These are phyloP conservation scores for Zizania latifolia DNA, from an alignment of 176 grass and related monocot species.

Conservation along the genomic window DNA sequence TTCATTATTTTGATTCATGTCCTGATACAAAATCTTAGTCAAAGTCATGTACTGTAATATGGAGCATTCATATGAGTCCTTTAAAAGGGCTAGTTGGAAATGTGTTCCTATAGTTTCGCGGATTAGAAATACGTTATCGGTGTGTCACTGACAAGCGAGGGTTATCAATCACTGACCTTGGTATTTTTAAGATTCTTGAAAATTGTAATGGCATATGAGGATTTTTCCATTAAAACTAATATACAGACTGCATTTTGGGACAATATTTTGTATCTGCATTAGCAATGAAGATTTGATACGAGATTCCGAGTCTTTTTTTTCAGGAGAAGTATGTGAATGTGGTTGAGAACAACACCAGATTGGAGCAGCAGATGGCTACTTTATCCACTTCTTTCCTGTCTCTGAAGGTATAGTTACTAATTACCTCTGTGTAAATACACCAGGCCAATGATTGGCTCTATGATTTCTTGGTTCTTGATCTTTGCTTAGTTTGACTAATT, in stretches of 20 bases:
- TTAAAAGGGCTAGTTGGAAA: no score
- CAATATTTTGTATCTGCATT: background rate
- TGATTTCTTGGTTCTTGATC: background rate
- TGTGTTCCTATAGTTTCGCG: no score
- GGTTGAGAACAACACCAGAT: slow-evolving; percentile 38
- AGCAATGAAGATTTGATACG: background rate
- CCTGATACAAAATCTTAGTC: background rate
- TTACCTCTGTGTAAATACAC: background rate
- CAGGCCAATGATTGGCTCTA: background rate
- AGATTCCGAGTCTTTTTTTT: slow-evolving; percentile 7
- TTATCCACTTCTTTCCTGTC: slow-evolving; percentile 35
- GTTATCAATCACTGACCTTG: no score
- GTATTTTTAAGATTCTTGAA: no score
- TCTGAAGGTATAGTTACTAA: slow-evolving; percentile 42
- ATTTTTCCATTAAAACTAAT: background rate
- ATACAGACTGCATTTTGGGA: background rate
- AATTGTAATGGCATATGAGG: no score
- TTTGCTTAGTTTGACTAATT: background rate
- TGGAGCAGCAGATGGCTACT: slow-evolving; percentile 34
- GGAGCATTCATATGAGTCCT: background rate
- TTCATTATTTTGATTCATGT: background rate
- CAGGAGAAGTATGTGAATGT: slow-evolving; percentile 46
- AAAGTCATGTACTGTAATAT: background rate
- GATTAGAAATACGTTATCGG: no score
- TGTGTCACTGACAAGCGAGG: no score